Base-by-base conservation (phyloP, 2,329 filamentous ascomycete genomes). In the Chaetomium sp. region DNA sequence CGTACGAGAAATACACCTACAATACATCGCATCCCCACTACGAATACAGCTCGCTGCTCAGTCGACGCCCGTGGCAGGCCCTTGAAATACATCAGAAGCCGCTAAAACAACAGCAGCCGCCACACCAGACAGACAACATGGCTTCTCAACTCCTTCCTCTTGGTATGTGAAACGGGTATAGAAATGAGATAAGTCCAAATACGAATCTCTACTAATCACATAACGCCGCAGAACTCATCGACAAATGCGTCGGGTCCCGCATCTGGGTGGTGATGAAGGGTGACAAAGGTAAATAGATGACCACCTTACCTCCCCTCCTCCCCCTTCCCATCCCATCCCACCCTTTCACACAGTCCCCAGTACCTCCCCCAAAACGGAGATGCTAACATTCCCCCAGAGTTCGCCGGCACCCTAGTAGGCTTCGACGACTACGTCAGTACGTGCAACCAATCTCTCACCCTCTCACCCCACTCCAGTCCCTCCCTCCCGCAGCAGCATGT, bases 241-340 rank as follows among this genome's bases (percentile, higher is more conserved):
- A 99, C 83, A 97, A 97, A 80, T 99, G 95, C 77, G 93, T 99
- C 70, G 95, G 95, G 67, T 98, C 93, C 62, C 90, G 90, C 73
- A 98, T 99, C 78, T 97, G 94, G 93, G 93, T 99, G 69, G 88
- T 99, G 73, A 99, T 99, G 95, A 99, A 99, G 81, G 92, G 93
- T 70, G 95, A 98, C 76, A 98, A 97, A 83, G 95, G 95, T 96
- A 31, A 6, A 29, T 29, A 31, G 27, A 29, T 29, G 3, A 29
- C 27, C n/a, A 50, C 51, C 54, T 29, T 55, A n/a, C 63, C 6
- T 19, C 54, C 13, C 38, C 3, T n/a, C 7, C n/a, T 45, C n/a
- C 51, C 27, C 12, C 0, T 8, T 16, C 10, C 21, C n/a, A 56
- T n/a, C n/a, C n/a, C n/a, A n/a, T n/a, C n/a, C n/a, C n/a, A n/a